Percentiles rank a stretch among this genome's conserved stretches.
Conservation (phyloP, 1,284 basidiomycete genomes). For the Irpex sp. region DNA sequence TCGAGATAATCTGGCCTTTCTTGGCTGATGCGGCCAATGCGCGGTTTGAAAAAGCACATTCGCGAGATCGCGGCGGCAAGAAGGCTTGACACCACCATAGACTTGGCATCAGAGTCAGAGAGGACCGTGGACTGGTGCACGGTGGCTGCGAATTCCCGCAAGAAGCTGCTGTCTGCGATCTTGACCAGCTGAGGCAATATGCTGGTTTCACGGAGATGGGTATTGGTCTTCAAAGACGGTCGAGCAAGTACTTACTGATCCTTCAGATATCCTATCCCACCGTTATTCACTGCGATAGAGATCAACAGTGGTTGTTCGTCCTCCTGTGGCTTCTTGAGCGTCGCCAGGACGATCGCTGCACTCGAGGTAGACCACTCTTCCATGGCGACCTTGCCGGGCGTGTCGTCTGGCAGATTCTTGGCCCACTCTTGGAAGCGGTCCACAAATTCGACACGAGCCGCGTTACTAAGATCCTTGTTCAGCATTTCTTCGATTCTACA, state of each 20-base stretch:
- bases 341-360: neutral
- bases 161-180: neutral
- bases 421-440: too few species aligned
- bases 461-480: too few species aligned
- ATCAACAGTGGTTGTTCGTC: neutral
- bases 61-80: neutral
- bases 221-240: too few species aligned
- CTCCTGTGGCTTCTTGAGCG: neutral
- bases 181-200: neutral
- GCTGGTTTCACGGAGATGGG: neutral
- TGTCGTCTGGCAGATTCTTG: too few species aligned
- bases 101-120: neutral
- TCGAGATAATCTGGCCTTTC: neutral
- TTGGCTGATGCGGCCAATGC: too few species aligned
- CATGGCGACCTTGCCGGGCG: too few species aligned
- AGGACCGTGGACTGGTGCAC: neutral
- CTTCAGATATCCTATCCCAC: neutral
- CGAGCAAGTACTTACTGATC: neutral
- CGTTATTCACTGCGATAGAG: neutral
- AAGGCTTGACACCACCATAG: neutral
- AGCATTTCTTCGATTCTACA: neutral
- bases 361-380: neutral
- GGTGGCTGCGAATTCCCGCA: conserved; percentile 1
- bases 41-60: neutral
- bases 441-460: too few species aligned